Conservation (phyloP, 768 basidiomycete genomes). For the Tulasnella sp. region DNA sequence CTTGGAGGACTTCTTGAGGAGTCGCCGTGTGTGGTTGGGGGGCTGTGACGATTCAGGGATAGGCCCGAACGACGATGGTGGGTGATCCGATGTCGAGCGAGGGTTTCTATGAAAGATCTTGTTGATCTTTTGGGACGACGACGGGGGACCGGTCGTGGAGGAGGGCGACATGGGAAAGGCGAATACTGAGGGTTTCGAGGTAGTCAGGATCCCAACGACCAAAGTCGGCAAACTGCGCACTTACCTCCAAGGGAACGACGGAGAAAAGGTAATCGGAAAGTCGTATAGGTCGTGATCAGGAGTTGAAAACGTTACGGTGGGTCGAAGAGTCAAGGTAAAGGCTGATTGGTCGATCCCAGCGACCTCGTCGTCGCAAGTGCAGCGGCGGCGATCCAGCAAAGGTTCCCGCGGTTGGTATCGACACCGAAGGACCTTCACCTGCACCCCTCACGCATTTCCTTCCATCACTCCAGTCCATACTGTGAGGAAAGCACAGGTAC, state of each 20-base stretch:
- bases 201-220: not conserved
- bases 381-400: not conserved
- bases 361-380: not conserved
- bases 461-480: no score
- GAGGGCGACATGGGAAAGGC: not conserved
- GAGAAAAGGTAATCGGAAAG: not conserved
- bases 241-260: not conserved
- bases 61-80: conserved; percentile 5
- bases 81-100: not conserved
- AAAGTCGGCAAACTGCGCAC: not conserved
- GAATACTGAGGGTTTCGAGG: not conserved
- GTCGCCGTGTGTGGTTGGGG: not conserved
- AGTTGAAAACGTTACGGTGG: not conserved
- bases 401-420: not conserved
- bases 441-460: no score
- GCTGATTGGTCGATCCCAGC: not conserved
- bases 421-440: no score
- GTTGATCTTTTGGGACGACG: conserved; percentile 13
- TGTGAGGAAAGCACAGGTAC: no score
- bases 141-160: not conserved
- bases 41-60: not conserved
- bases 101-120: conserved; percentile 3
- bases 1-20: conserved; percentile 9
- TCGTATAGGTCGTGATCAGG: not conserved
- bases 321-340: not conserved